Evolutionary conservation across 108 stramenopile genomes (phyloP).

Genomic region (Skeletonema potamos): DNA sequence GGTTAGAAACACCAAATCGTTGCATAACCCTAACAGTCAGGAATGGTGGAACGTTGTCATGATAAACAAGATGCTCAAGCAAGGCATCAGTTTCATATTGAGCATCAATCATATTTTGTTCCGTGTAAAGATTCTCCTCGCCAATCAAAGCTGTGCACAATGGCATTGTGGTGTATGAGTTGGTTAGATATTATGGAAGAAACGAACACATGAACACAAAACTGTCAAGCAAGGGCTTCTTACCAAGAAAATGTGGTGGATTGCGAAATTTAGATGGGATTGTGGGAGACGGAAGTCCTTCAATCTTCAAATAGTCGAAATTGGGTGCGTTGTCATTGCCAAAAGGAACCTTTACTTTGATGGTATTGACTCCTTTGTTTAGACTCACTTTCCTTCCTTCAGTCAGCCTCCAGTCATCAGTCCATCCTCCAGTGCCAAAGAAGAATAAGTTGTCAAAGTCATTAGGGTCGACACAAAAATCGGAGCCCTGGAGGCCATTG

Average conservation of each 20-base stretch:
- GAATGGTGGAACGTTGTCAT: conserved; percentile 67
- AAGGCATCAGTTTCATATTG: conserved; percentile 70
- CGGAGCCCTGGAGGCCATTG: neutral
- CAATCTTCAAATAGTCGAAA: conserved; percentile 42
- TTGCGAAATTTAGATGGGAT: conserved; percentile 54
- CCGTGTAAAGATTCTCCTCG: conserved; percentile 16
- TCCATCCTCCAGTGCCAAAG: conserved; percentile 28
- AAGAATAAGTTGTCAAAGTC: conserved; percentile 25
- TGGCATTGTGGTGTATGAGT: neutral
- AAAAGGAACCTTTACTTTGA: conserved; percentile 11
- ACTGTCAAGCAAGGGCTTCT: neutral
- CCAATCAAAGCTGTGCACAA: neutral
- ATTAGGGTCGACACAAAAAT: conserved; percentile 34
- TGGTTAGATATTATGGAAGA: neutral
- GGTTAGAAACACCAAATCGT: conserved; percentile 63
- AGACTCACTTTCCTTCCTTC: conserved; percentile 16
- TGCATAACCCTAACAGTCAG: conserved; percentile 57
- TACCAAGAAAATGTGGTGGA: conserved; percentile 56
- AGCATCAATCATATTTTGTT: conserved; percentile 53
- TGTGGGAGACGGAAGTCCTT: conserved; percentile 16
- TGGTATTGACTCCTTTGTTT: conserved; percentile 15
- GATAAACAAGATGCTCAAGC: conserved; percentile 66
- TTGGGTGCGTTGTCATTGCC: conserved; percentile 21
- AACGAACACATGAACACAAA: neutral
- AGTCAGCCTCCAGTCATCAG: conserved; percentile 23